phyloP scores from a whole-genome alignment of 345 rosid genomes.

The Acer campestre region DNA sequence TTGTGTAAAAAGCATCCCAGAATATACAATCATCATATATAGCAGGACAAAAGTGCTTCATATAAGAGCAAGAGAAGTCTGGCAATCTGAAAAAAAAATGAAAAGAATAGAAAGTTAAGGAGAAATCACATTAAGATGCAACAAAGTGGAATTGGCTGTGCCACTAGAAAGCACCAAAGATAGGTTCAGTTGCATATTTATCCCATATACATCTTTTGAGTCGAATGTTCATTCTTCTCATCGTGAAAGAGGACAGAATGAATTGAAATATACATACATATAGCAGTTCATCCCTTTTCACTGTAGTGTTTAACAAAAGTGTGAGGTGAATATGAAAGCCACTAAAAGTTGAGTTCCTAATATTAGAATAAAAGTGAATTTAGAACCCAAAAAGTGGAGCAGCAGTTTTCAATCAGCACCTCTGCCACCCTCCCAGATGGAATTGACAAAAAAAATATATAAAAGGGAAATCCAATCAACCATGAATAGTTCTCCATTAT shows the following conservation, averaged over 20 bases:
- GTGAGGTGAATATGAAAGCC: background rate
- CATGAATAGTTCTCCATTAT: too few species aligned
- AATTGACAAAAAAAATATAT: too few species aligned
- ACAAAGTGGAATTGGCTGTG: background rate
- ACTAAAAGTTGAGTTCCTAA: background rate
- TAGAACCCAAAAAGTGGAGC: too few species aligned
- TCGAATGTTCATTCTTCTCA: background rate
- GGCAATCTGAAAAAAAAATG: background rate
- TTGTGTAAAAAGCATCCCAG: constrained; percentile 49
- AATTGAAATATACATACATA: background rate
- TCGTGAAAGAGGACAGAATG: background rate
- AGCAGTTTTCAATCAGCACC: too few species aligned
- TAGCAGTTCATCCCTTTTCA: background rate
- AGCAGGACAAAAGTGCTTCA: background rate
- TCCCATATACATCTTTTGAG: background rate
- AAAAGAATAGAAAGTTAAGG: background rate
- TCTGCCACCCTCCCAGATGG: too few species aligned
- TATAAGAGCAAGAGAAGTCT: background rate
- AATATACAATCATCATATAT: constrained; percentile 1
- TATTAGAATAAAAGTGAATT: background rate
- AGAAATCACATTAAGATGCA: background rate
- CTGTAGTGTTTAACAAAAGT: background rate
- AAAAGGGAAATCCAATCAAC: too few species aligned
- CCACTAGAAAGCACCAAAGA: background rate
- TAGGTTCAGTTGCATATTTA: background rate